Base-by-base conservation (phyloP, 768 basidiomycete species). In the Pholiota conissans region DNA sequence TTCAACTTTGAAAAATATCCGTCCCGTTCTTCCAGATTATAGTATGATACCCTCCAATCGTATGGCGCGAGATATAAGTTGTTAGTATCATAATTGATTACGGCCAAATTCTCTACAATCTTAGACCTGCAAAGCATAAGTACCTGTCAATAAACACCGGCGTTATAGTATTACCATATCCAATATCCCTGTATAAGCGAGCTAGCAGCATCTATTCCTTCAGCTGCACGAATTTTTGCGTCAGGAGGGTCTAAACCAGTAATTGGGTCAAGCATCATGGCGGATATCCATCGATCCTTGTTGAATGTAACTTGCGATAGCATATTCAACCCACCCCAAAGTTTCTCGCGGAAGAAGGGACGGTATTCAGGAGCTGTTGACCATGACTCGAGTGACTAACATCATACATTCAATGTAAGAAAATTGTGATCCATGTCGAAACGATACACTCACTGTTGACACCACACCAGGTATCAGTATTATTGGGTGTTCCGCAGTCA, bases 91-190 rank as follows among this genome's bases (percentile, higher is more conserved):
- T 98, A 98, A 66, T 89, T 90, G 18, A 98, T 83, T 1, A 89
- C 93, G 0, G 96, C 95, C 2, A 98, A 80, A 63, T 99, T 98
- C 72, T 98, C 91, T 9, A 98, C 85, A 51, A 97, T 91, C 71
- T 95, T 95, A 1, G 89, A 86, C 90, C 90, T 90, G 26, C 45
- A 40, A 28, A 60, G 42, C 24, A 29, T n/a, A 11, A 29, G 39
- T 40, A 34, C 22, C 6, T 16, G 16, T 16, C 29, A 16, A 18
- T 48, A 35, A 20, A 5, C n/a, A 26, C 3, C 11, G 26, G 11
- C 16, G 6, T 14, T 11, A 39, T 27, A 14, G 14, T 9, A 42
- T 28, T 65, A 87, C 93, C 94, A 96, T 52, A 96, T 85, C 95
- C 95, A 98, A 69, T 95, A 99, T 0, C 95, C 94, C 68, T 88